A percentile compares a stretch with the other conserved stretches of the same genome.
phyloP scores from a whole-genome alignment of 75 land plant species.

The Cunninghamia lanceolata region DNA sequence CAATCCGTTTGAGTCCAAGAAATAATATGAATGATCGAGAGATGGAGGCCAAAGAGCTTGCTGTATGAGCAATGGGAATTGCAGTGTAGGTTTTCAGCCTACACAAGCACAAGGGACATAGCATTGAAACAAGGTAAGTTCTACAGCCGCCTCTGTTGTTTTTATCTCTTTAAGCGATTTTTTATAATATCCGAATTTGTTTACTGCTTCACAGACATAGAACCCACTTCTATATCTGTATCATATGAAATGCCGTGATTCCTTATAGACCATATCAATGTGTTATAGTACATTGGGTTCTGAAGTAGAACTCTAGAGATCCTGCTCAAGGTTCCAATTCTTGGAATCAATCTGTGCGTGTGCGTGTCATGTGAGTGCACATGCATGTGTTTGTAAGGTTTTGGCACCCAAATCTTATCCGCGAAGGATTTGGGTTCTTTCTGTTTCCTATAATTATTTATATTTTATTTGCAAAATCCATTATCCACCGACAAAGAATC shows the following conservation, averaged over 20 bases:
- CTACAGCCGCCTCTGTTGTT: background rate
- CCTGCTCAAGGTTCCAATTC: background rate
- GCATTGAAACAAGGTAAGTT: background rate
- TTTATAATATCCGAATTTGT: background rate
- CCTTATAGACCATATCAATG: background rate
- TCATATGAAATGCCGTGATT: background rate
- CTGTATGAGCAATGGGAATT: background rate
- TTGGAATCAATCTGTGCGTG: background rate
- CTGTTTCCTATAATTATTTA: background rate
- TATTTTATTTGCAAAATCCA: background rate
- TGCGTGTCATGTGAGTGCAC: background rate
- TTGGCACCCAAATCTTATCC: background rate
- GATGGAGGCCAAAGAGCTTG: background rate
- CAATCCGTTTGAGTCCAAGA: too few relatives aligned
- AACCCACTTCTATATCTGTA: background rate
- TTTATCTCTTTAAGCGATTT: background rate
- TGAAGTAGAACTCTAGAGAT: background rate
- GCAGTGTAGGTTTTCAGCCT: background rate
- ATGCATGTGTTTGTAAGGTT: background rate
- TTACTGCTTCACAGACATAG: background rate
- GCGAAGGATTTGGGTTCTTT: background rate
- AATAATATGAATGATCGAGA: too few relatives aligned
- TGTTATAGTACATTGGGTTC: background rate
- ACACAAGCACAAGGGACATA: background rate
- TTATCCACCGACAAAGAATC: background rate